Percentiles rank a stretch among this genome's conserved stretches.
Evolutionary conservation across 768 basidiomycete genomes (phyloP).

Genomic region (Roridomyces roridus): DNA sequence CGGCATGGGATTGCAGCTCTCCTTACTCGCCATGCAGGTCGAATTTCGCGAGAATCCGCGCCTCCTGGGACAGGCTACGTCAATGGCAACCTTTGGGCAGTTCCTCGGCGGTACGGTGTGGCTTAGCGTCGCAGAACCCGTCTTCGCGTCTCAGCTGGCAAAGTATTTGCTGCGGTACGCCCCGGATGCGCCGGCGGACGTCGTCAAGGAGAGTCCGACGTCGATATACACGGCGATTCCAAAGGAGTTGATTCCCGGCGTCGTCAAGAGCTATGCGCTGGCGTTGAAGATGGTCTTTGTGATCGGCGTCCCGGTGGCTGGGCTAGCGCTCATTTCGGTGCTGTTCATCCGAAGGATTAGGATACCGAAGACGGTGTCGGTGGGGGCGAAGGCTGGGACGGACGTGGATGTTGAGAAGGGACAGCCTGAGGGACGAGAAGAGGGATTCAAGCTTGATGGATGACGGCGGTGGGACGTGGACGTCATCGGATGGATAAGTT

Average conservation of each 20-base stretch:
- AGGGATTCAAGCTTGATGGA: too few relatives aligned
- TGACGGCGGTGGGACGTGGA: too few relatives aligned
- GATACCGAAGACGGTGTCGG: neutral
- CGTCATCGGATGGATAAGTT: too few relatives aligned
- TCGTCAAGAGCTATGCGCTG: neutral
- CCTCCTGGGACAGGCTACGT: conserved; percentile 14
- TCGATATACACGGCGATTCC: neutral
- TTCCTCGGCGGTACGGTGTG: conserved; percentile 13
- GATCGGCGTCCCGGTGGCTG: conserved; percentile 1
- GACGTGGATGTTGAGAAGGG: neutral
- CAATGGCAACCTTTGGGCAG: conserved; percentile 14
- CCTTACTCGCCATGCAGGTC: conserved; percentile 11
- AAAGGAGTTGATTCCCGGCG: neutral
- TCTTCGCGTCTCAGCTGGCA: conserved; percentile 16
- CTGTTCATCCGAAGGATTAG: conserved; percentile 1
- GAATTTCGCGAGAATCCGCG: conserved; percentile 2
- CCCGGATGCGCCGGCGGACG: conserved; percentile 14
- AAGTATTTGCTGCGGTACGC: conserved; percentile 18
- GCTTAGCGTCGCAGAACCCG: conserved; percentile 17
- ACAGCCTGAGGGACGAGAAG: too few relatives aligned
- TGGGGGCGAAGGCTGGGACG: too few relatives aligned
- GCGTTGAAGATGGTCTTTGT: neutral
- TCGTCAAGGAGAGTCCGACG: conserved; percentile 2
- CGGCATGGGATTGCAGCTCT: conserved; percentile 14
- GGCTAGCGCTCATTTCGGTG: neutral